Evolutionary conservation across 1,284 basidiomycete genomes (phyloP), one percentile per base, ranked within the genome.

Genomic region (Apiotrichum mycotoxinovorans): DNA sequence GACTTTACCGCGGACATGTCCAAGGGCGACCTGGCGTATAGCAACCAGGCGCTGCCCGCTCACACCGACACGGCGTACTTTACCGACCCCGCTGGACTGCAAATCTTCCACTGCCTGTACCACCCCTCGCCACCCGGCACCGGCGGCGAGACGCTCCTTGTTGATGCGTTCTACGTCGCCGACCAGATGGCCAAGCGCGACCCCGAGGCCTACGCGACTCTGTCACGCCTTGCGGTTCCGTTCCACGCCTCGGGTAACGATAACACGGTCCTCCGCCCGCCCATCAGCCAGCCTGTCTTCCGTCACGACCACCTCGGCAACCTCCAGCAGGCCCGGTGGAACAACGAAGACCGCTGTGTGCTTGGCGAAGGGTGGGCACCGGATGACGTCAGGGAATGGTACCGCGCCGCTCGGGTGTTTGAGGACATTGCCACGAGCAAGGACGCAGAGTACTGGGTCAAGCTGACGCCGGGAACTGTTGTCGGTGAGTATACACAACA

Each of bases 61-160:
- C 95, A 98, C 73, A 98, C 94, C 1, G 95, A 98, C 69, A 96
- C 89, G 48, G 95, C 94, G 2, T 97, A 97, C 77, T 92, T 88
- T 67, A 92, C 89, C 38, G 89, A 95, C 74, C 91, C 95, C 0
- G 89, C 88, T 48, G 94, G 95, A 3, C 79, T 98, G 25, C 95
- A 98, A 72, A 80, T 97, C 54, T 98, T 98, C 79, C 95, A 98
- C 74, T 83, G 97, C 33, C 85, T 98, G 37, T 88, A 87, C 0
- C 92, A 96, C 71, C 86, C 84, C 0, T 59, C 81, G 7, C 69
- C 74, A 10, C 76, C 86, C 0, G 91, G 91, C 11, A 80, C 81
- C 18, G 95, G 95, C 0, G 95, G 95, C 8, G 83, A 85, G 12
- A 91, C 91, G 1, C 82, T 98, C 9, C 85, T 98, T 20, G 91